Evolutionary conservation across 1,284 basidiomycete species (phyloP).

Genomic region (Cryptococcus sp.): DNA sequence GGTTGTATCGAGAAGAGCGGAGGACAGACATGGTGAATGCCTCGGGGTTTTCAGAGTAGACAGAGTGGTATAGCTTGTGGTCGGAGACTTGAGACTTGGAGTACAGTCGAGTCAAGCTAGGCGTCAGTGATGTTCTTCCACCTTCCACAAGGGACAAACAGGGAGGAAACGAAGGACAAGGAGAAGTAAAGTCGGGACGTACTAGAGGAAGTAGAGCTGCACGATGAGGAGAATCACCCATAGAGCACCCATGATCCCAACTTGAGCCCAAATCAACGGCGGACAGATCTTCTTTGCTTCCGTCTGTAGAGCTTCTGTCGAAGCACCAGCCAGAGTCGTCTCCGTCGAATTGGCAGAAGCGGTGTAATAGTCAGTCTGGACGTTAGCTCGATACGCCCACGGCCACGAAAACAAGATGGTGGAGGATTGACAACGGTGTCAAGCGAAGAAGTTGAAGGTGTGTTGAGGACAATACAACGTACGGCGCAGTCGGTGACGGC

Average conservation of each 20-base stretch:
- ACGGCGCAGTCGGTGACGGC: conserved; percentile 63
- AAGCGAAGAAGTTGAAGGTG: too few relatives aligned
- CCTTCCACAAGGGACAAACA: too few relatives aligned
- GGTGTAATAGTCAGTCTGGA: conserved; percentile 27
- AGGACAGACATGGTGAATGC: conserved; percentile 57
- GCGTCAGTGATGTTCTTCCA: not conserved
- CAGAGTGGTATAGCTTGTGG: conserved; percentile 70
- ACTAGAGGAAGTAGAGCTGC: conserved; percentile 55
- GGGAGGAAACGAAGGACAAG: not conserved
- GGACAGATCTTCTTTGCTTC: conserved; percentile 68
- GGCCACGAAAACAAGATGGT: not conserved
- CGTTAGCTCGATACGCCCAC: not conserved
- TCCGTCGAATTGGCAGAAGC: conserved; percentile 39
- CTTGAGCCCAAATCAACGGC: conserved; percentile 81
- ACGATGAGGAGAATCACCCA: conserved; percentile 71
- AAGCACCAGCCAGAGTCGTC: conserved; percentile 5
- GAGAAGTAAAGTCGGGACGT: conserved; percentile 12
- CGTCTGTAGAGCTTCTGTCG: conserved; percentile 22
- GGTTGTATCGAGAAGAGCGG: conserved; percentile 59
- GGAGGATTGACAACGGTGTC: not conserved
- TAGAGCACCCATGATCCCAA: conserved; percentile 82
- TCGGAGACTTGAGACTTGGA: conserved; percentile 66
- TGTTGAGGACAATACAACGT: too few relatives aligned
- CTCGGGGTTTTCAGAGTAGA: conserved; percentile 53
- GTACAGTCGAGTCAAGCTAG: conserved; percentile 66